These are phyloP conservation scores for Penicillium digitatum DNA, from an alignment of 2,329 filamentous ascomycete genomes.

Conservation along the genomic window DNA sequence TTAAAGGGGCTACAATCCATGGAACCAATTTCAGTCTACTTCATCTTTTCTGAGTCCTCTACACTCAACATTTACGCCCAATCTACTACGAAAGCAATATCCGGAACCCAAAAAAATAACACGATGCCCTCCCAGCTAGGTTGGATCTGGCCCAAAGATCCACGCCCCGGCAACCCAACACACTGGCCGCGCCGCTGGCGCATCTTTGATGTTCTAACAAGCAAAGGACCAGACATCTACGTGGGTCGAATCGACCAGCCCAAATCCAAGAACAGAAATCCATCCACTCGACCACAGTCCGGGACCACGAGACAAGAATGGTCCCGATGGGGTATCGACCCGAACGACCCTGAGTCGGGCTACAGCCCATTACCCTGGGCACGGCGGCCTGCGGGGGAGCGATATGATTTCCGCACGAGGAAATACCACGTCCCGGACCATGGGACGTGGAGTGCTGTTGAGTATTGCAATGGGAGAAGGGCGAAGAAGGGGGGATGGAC, in stretches of 20 bases:
- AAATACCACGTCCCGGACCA: slow-evolving; percentile 29
- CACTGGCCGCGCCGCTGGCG: slow-evolving; percentile 31
- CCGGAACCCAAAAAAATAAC: not conserved
- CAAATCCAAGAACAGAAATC: not conserved
- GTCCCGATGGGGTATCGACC: slow-evolving; percentile 14
- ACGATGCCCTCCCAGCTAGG: slow-evolving; percentile 16
- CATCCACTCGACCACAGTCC: not conserved
- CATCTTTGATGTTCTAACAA: slow-evolving; percentile 37
- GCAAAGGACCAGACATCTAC: slow-evolving; percentile 44
- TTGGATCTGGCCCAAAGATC: slow-evolving; percentile 40
- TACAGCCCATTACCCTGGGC: slow-evolving; percentile 19
- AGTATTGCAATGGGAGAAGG: slow-evolving; percentile 25
- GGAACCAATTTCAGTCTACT: no score
- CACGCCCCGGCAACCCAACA: slow-evolving; percentile 31
- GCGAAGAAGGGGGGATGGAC: slow-evolving; percentile 1
- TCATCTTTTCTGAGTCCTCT: not conserved
- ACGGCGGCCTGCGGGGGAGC: slow-evolving; percentile 18
- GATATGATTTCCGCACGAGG: slow-evolving; percentile 34
- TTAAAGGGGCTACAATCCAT: not conserved
- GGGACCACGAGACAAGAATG: slow-evolving; percentile 5
- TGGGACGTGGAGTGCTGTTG: slow-evolving; percentile 30
- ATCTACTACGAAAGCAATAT: not conserved
- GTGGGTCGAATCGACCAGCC: slow-evolving; percentile 27
- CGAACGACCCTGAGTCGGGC: not conserved
- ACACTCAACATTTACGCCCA: not conserved